Percentiles rank a stretch among this genome's conserved stretches.
These are phyloP conservation scores for Lomentospora prolificans DNA, from an alignment of 2,329 filamentous ascomycete genomes.

Conservation along the genomic window DNA sequence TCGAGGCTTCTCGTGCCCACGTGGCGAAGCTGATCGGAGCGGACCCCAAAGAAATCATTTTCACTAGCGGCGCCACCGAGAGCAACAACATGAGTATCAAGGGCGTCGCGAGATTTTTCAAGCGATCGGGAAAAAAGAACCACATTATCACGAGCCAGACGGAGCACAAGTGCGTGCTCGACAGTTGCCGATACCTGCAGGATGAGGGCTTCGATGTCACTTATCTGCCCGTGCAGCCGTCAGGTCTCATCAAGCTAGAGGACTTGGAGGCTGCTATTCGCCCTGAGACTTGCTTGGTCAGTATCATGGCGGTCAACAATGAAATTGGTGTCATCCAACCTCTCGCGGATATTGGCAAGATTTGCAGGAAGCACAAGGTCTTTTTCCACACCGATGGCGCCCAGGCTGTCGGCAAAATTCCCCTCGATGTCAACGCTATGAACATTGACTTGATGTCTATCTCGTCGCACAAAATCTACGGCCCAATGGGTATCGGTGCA, in stretches of 20 bases:
- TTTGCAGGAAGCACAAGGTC: slow-evolving; percentile 84
- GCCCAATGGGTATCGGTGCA: slow-evolving; percentile 91
- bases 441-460: slow-evolving; percentile 99
- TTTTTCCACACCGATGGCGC: slow-evolving; percentile 98
- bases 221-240: slow-evolving; percentile 83
- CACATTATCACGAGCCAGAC: slow-evolving; percentile 97
- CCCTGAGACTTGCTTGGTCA: slow-evolving; percentile 84
- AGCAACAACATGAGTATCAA: slow-evolving; percentile 99
- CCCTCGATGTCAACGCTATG: slow-evolving; percentile 93
- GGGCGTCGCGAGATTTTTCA: slow-evolving; percentile 92
- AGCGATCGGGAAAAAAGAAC: slow-evolving; percentile 88
- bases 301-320: slow-evolving; percentile 98
- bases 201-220: slow-evolving; percentile 95
- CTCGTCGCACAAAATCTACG: slow-evolving; percentile 97
- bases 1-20: slow-evolving; percentile 76
- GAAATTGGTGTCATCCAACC: slow-evolving; percentile 99
- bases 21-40: slow-evolving; percentile 84
- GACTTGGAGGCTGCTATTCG: slow-evolving; percentile 81
- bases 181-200: slow-evolving; percentile 93
- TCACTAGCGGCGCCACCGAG: slow-evolving; percentile 95
- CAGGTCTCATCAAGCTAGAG: slow-evolving; percentile 76
- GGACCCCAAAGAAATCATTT: slow-evolving; percentile 96
- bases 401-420: slow-evolving; percentile 97
- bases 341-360: slow-evolving; percentile 80
- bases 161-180: slow-evolving; percentile 97